Evolutionary conservation across 2,329 filamentous ascomycete species (phyloP).

Genomic region (Nemania sp.): DNA sequence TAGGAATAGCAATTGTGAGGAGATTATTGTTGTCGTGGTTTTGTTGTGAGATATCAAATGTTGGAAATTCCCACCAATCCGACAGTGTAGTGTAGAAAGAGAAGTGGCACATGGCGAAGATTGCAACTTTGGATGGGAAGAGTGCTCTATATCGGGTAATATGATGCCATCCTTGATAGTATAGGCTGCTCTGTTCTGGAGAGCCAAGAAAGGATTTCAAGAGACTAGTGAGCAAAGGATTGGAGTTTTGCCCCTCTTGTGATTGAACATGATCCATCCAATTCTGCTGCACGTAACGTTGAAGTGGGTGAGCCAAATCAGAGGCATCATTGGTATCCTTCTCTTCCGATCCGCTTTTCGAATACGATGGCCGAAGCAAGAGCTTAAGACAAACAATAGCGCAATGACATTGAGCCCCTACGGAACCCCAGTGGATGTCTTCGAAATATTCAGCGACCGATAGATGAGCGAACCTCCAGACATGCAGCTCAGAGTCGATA

Average conservation of each 20-base stretch:
- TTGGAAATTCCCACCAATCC: constrained; percentile 6
- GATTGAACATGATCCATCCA: neutral
- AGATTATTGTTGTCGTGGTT: neutral
- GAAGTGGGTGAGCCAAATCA: neutral
- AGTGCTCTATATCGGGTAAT: neutral
- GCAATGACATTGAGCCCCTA: neutral
- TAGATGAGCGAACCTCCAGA: constrained; percentile 17
- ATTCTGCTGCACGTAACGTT: neutral
- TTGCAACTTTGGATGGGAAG: neutral
- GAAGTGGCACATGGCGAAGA: constrained; percentile 7
- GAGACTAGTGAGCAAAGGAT: neutral
- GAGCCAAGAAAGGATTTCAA: constrained; percentile 17
- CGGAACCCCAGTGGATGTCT: constrained; percentile 1
- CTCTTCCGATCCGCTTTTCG: no score
- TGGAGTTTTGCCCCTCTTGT: neutral
- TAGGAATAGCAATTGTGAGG: neutral
- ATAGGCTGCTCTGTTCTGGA: neutral
- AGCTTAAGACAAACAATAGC: constrained; percentile 11
- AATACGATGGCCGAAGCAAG: no score
- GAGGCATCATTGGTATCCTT: neutral
- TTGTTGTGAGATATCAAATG: neutral
- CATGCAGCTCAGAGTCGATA: neutral
- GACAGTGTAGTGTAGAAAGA: constrained; percentile 1
- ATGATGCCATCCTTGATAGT: constrained; percentile 8
- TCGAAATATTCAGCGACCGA: constrained; percentile 17